Conservation (phyloP, 2,329 filamentous ascomycete genomes). For the Immersiporthe knoxdaviesiana region DNA sequence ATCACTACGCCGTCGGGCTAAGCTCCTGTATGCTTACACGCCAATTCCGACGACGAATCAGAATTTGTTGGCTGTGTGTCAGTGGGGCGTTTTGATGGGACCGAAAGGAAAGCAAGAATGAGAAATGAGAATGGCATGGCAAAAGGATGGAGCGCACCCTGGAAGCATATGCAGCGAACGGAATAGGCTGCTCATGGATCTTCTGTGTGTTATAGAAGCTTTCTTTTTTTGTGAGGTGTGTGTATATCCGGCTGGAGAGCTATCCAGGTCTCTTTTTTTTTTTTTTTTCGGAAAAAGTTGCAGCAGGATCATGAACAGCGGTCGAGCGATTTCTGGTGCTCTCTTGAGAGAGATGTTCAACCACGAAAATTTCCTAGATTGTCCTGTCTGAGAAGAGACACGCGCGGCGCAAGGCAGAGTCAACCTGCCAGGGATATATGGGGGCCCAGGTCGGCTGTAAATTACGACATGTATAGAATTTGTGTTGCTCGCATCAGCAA, state of each 20-base stretch:
- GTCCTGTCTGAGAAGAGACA: neutral
- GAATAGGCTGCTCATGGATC: neutral
- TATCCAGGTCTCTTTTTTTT: neutral
- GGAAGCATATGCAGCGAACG: neutral
- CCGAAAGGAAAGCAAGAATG: neutral
- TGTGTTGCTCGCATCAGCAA: neutral
- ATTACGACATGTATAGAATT: constrained; percentile 5
- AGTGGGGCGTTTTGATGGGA: constrained; percentile 17
- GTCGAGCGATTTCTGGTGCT: neutral
- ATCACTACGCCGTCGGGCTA: constrained; percentile 23
- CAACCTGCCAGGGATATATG: neutral
- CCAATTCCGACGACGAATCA: too few relatives aligned
- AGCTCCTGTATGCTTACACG: neutral
- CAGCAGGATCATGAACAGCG: neutral
- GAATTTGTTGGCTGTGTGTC: constrained; percentile 15
- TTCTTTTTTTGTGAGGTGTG: neutral
- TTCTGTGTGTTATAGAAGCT: constrained; percentile 8
- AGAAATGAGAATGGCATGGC: neutral
- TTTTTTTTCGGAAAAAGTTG: neutral
- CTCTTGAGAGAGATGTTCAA: neutral
- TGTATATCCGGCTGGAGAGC: neutral
- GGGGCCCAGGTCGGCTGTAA: neutral
- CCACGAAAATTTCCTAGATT: neutral
- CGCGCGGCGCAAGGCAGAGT: neutral
- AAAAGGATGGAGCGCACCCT: neutral